Percentiles rank a stretch among this genome's conserved stretches.
phyloP scores from a whole-genome alignment of 2,329 filamentous ascomycete genomes.

The Xylogone sp. region DNA sequence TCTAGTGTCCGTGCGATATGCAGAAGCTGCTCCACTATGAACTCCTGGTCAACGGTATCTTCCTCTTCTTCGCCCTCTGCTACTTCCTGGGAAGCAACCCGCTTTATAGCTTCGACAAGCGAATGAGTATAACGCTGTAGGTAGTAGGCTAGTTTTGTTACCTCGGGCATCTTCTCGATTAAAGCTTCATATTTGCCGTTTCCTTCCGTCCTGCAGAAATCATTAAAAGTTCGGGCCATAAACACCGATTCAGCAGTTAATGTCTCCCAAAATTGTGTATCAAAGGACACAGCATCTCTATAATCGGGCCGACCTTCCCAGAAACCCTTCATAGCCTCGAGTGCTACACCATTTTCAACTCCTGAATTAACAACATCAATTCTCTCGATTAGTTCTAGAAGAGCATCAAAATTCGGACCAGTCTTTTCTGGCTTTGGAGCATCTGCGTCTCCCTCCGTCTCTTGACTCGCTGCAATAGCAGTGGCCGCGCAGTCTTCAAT shows the following conservation, averaged over 20 bases:
- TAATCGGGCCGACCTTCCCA: slow-evolving; percentile 91
- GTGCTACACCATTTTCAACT: slow-evolving; percentile 81
- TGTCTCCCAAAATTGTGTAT: slow-evolving; percentile 75
- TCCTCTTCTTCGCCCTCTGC: slow-evolving; percentile 67
- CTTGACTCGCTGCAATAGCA: slow-evolving; percentile 27
- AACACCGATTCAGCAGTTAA: slow-evolving; percentile 84
- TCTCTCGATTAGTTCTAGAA: slow-evolving; percentile 87
- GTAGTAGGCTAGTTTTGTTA: slow-evolving; percentile 85
- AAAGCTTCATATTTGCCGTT: slow-evolving; percentile 72
- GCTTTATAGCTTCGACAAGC: slow-evolving; percentile 60
- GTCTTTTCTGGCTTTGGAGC: slow-evolving; percentile 42
- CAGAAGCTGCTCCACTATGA: slow-evolving; percentile 91
- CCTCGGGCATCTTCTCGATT: slow-evolving; percentile 89
- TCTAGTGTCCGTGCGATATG: slow-evolving; percentile 90
- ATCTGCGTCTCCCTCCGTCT: slow-evolving; percentile 51
- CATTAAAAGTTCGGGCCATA: slow-evolving; percentile 87
- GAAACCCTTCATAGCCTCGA: slow-evolving; percentile 93
- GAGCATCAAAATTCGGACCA: slow-evolving; percentile 71
- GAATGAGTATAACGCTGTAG: slow-evolving; percentile 75
- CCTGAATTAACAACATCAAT: slow-evolving; percentile 92
- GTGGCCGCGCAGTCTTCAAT: slow-evolving; percentile 87
- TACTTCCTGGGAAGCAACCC: slow-evolving; percentile 48
- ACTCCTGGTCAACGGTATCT: slow-evolving; percentile 85
- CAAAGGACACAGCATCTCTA: slow-evolving; percentile 66
- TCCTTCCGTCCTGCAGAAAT: slow-evolving; percentile 76